phyloP scores from a whole-genome alignment of 2,329 filamentous ascomycete species.

The Colletotrichum simmondsii region DNA sequence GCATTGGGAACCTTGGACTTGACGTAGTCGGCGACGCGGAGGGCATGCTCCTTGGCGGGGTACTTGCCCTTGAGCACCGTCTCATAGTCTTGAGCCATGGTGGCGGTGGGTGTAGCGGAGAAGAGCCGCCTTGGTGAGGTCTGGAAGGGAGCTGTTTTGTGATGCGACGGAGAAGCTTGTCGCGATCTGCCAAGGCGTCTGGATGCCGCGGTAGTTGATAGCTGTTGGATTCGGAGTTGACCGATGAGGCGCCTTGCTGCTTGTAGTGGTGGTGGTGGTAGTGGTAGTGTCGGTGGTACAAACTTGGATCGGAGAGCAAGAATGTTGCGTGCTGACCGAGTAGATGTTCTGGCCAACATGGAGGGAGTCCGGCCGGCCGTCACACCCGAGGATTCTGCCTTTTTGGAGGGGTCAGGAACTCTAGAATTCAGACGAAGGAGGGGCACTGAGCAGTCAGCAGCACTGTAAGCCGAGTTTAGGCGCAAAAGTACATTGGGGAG shows the following conservation, averaged over 20 bases:
- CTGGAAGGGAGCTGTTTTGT: not conserved
- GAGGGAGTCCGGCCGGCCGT: not conserved
- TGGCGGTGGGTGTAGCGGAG: slow-evolving; percentile 1
- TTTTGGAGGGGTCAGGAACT: not conserved
- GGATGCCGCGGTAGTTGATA: slow-evolving; percentile 1
- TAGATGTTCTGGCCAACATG: slow-evolving; percentile 30
- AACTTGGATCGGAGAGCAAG: not conserved
- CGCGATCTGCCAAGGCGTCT: slow-evolving; percentile 5
- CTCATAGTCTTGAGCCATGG: slow-evolving; percentile 52
- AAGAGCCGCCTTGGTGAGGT: not conserved
- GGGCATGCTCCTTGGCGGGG: slow-evolving; percentile 89
- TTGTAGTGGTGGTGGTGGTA: not conserved
- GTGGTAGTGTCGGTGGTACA: not conserved
- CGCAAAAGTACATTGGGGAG: not conserved
- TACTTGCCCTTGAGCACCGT: slow-evolving; percentile 71
- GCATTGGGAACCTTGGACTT: slow-evolving; percentile 71
- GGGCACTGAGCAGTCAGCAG: slow-evolving; percentile 13
- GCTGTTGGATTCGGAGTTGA: not conserved
- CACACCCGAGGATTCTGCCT: not conserved
- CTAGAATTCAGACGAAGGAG: slow-evolving; percentile 20
- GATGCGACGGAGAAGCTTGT: not conserved
- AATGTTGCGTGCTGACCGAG: slow-evolving; percentile 7
- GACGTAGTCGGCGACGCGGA: slow-evolving; percentile 84
- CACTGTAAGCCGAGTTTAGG: slow-evolving; percentile 26
- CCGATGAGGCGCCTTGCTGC: not conserved